Conservation (phyloP, 2,329 filamentous ascomycete genomes). For the Dothistroma pini region DNA sequence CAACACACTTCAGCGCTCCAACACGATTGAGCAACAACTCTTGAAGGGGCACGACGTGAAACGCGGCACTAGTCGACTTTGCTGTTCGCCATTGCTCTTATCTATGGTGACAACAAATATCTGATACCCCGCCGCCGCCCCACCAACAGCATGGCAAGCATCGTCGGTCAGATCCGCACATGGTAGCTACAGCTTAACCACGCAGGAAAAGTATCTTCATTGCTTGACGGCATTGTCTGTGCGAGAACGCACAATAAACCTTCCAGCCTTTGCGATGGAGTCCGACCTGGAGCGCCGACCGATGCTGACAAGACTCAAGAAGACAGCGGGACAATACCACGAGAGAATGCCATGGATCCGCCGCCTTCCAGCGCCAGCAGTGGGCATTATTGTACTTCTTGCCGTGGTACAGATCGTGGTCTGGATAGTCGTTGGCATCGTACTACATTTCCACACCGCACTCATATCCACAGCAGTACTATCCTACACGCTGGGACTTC, state of each 20-base stretch:
- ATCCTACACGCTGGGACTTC: conserved; percentile 81
- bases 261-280: conserved; percentile 5
- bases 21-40: too few species aligned
- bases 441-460: conserved; percentile 46
- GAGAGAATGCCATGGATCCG: conserved; percentile 52
- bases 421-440: conserved; percentile 57
- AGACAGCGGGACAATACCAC: conserved; percentile 41
- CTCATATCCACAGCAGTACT: conserved; percentile 78
- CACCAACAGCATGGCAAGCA: not conserved
- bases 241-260: not conserved
- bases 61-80: too few species aligned
- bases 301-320: conserved; percentile 18
- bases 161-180: not conserved
- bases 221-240: not conserved
- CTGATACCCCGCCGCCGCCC: conserved; percentile 16
- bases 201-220: not conserved
- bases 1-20: too few species aligned
- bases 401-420: conserved; percentile 53
- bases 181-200: not conserved
- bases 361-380: conserved; percentile 54
- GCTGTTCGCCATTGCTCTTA: not conserved
- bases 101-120: not conserved
- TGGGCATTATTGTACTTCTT: conserved; percentile 55
- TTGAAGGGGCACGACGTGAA: too few species aligned
- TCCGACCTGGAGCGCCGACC: conserved; percentile 6